Base-by-base conservation (phyloP, 768 basidiomycete genomes). In the Termitomyces sp. region DNA sequence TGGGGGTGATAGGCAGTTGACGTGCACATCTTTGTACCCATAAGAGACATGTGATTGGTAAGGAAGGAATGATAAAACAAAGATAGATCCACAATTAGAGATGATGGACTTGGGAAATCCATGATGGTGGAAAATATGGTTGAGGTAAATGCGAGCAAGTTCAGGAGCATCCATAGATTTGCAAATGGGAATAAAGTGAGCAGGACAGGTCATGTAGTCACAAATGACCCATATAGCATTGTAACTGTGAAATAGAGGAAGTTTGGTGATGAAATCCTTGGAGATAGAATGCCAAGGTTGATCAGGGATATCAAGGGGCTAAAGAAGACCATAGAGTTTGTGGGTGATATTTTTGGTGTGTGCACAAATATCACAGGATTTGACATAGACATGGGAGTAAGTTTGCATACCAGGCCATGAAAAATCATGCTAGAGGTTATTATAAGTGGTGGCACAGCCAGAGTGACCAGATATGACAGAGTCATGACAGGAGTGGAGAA, bases 381-480 rank as follows among this genome's bases (percentile, higher is more conserved):
- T 21, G 3, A 53, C 17, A n/a, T 53, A 53, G 7, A 40, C 37
- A 12, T 3, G 5, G n/a, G 29, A n/a, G 35, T 63, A 62, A 37
- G 54, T 63, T 25, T 58, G 45, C 42, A 73, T 61, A 0, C 65
- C 63, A 6, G 68, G 78, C 78, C 77, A 82, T 3, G 66, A 75
- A 59, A 73, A 81, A 42, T 78, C 64, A 7, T 70, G 63, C 0
- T 34, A 40, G 6, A 81, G 57, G 2, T 71, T 54, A 17, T 42
- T 12, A 10, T n/a, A 42, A 0, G 78, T 81, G 14, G 63, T 64
- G 1, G 54, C 59, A 10, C 61, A 65, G 2, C 80, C 78, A 5
- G 68, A 73, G 52, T 82, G 80, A 14, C 80, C 79, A 35, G 69
- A 67, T n/a, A 70, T 50, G 3, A 67, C 60, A 23, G 60, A 51